Percentiles rank a stretch among this genome's conserved stretches.
These are phyloP conservation scores for Mayamaea pseudoterrestris DNA, from an alignment of 108 stramenopile species.

Conservation along the genomic window DNA sequence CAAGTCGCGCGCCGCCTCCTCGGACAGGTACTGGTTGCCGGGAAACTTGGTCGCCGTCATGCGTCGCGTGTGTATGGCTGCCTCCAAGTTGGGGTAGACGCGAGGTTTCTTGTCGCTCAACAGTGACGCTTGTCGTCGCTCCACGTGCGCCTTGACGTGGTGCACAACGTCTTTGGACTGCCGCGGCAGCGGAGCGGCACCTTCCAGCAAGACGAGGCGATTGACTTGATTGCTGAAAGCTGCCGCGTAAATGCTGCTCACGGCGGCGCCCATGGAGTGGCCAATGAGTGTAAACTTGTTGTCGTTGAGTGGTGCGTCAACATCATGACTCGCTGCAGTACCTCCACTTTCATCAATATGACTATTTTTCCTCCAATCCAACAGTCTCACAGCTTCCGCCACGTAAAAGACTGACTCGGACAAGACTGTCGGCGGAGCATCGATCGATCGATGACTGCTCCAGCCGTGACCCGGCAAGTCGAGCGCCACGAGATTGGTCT, in stretches of 20 bases:
- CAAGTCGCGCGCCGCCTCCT: constrained; percentile 47
- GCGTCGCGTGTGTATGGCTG: constrained; percentile 36
- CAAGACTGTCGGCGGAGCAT: constrained; percentile 21
- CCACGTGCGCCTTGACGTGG: constrained; percentile 28
- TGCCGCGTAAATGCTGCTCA: constrained; percentile 39
- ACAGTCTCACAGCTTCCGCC: constrained; percentile 17
- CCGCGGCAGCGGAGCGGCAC: constrained; percentile 39
- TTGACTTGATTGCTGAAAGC: constrained; percentile 53
- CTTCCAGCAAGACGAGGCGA: constrained; percentile 49
- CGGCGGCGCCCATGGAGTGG: constrained; percentile 69
- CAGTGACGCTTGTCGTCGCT: constrained; percentile 3
- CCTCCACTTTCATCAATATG: neutral
- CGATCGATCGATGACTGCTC: constrained; percentile 26
- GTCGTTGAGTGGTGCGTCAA: neutral
- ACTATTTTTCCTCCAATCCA: constrained; percentile 4
- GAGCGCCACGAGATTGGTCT: constrained; percentile 7
- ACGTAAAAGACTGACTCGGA: constrained; percentile 22
- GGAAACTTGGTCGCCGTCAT: constrained; percentile 54
- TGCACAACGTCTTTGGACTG: constrained; percentile 27
- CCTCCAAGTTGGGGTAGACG: constrained; percentile 32
- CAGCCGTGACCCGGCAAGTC: constrained; percentile 38
- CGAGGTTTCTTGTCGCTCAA: constrained; percentile 14
- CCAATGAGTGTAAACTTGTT: constrained; percentile 38
- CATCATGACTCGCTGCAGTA: neutral
- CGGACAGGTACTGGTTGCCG: constrained; percentile 61